A percentile compares a stretch with the other conserved stretches of the same genome.
Conservation (phyloP, 495 filamentous ascomycete species). For the Trichoderma erinaceum region DNA sequence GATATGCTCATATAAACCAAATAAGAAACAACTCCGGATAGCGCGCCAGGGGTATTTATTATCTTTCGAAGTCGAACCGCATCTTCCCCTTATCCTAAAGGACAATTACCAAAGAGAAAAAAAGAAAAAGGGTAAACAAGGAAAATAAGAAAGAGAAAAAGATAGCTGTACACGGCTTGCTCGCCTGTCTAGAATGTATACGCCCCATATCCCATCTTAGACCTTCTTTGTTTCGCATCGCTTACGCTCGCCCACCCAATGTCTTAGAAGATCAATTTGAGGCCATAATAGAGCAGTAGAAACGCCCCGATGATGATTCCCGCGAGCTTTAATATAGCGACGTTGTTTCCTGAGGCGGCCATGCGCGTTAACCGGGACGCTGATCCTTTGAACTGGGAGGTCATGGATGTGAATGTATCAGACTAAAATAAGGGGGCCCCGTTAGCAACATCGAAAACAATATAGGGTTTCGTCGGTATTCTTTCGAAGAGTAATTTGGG, state of each 20-base stretch:
- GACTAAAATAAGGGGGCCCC: slow-evolving; percentile 25
- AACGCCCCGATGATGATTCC: slow-evolving; percentile 74
- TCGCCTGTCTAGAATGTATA: neutral
- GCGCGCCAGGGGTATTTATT: slow-evolving; percentile 9
- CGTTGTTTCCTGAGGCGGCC: slow-evolving; percentile 84
- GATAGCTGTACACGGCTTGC: neutral
- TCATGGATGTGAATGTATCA: slow-evolving; percentile 56
- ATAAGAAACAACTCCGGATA: neutral
- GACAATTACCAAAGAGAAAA: neutral
- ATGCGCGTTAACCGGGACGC: slow-evolving; percentile 83
- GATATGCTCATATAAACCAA: neutral
- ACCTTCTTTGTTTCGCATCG: neutral
- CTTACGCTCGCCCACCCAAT: neutral
- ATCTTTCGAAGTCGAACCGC: neutral
- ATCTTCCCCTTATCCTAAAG: neutral
- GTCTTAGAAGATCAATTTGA: slow-evolving; percentile 59
- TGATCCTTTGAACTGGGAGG: slow-evolving; percentile 69
- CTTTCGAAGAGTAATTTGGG: neutral
- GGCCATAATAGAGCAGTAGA: slow-evolving; percentile 66
- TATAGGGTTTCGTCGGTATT: neutral
- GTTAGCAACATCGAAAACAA: neutral
- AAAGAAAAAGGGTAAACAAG: neutral
- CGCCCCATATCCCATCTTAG: neutral
- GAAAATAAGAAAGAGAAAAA: neutral
- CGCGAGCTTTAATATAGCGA: slow-evolving; percentile 81